Evolutionary conservation across 192 early-diverging fungal genomes (phyloP).

Genomic region (Umbelopsis isabellina): DNA sequence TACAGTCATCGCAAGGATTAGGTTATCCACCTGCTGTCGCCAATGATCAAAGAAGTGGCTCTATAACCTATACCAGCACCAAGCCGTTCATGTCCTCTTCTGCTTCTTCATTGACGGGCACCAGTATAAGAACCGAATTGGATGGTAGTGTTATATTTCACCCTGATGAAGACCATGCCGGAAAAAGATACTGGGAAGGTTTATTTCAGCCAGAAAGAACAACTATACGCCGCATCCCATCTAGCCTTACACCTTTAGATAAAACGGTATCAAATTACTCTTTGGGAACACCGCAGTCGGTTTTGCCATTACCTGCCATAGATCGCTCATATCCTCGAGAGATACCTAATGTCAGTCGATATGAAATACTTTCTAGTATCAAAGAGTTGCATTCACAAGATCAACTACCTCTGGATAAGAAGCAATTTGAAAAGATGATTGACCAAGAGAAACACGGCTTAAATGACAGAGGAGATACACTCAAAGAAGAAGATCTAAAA

Average conservation of each 20-base stretch:
- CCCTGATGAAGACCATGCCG: conserved; percentile 6
- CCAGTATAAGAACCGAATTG: conserved; percentile 1
- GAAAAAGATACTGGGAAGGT: conserved; percentile 13
- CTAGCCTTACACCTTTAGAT: neutral
- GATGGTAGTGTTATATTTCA: conserved; percentile 18
- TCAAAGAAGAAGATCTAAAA: neutral
- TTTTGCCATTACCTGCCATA: no score
- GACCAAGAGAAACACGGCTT: neutral
- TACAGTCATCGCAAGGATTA: no score
- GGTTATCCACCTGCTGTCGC: no score
- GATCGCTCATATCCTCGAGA: neutral
- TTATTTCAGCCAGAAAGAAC: conserved; percentile 15
- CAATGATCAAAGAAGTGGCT: neutral
- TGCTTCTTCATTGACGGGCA: neutral
- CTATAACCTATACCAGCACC: conserved; percentile 4
- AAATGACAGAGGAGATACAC: neutral
- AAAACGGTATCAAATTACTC: neutral
- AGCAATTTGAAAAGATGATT: conserved; percentile 13
- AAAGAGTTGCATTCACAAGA: neutral
- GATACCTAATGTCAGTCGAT: neutral
- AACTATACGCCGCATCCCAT: neutral
- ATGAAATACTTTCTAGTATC: neutral
- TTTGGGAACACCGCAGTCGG: neutral
- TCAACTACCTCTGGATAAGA: conserved; percentile 1
- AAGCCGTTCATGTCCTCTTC: conserved; percentile 5